Evolutionary conservation across 1,284 basidiomycete genomes (phyloP), one percentile per base, ranked within the genome.

Genomic region (Moniliophthora roreri): DNA sequence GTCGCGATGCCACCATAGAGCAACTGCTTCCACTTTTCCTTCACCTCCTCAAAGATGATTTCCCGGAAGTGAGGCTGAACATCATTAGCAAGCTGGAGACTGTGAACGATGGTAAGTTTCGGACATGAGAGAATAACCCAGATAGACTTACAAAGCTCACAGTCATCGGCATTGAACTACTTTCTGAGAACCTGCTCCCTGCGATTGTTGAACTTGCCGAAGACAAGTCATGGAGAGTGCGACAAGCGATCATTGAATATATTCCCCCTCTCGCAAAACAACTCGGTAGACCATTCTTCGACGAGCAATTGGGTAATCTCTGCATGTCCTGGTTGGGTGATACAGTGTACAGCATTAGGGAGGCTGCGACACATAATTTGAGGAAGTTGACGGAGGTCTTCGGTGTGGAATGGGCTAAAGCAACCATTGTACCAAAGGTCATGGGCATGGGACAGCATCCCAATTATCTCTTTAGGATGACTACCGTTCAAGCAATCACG

Each of bases 271-370:
- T 99, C 38, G 95, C 97, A 45, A 96, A 91, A 20, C 97, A 99
- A 70, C 84, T 99, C 51, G 97, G 97, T 54, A 94, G 95, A 62
- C 79, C 89, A 35, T 99, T 99, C 79, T 99, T 99, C 66, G 95
- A 99, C 70, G 97, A 99, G 66, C 94, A 98, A 71, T 83, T 99
- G 44, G 92, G 92, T 47, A 93, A 91, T 65, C 79, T 99, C 37
- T 99, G 97, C 80, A 98, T 99, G 95, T 93, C 93, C 16, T 99
- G 97, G 97, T 74, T 99, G 57, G 96, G 96, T 21, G 97, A 99
- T 71, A 98, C 94, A 32, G 97, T 99, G 32, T 99, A 91, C 76
- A 95, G 92, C 69, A 99, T 99, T 67, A 87, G 97, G 44, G 97
- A 99, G 71, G 91, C 96, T 13, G 97, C 97, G 1, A 99, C 95